Base-by-base conservation (phyloP, 2,329 filamentous ascomycete species). In the Cladophialophora exuberans region DNA sequence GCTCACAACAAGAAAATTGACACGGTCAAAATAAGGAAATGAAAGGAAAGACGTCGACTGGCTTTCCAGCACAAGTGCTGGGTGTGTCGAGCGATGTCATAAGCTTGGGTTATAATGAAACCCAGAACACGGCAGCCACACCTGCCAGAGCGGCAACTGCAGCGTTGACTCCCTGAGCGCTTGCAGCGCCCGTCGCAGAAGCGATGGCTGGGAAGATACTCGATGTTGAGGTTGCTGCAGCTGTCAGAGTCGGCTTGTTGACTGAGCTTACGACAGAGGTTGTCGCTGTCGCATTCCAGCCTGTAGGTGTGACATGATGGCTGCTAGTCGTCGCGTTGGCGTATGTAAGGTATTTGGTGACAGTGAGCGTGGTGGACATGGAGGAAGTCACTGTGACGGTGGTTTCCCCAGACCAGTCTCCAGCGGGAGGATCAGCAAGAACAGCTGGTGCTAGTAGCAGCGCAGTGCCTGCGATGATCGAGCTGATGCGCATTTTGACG, bases 131-230 rank as follows among this genome's bases (percentile, higher is more conserved):
- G 17, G 54, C 61, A 22, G 50, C 59, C n/a, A 56, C 54, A 9
- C 61, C 61, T 4, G 61, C 61, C n/a, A 63, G 39, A 33, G 54
- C 61, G n/a, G 59, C 61, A 23, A 60, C 43, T 9, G 56, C 59
- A 17, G 58, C 31, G 30, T 61, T 59, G 42, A 54, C 45, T 38
- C 60, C 56, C 18, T 57, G 56, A 6, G 47, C 23, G 26, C 39
- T 55, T 20, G 56, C 61, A 17, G 56, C 59, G 17, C 61, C 61
- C 26, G 59, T 54, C 4, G 59, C 59, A 18, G 50, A 36, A n/a
- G 59, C 61, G 25, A 63, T 52, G 9, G 52, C 30, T 13, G 56
- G 56, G 18, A 46, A 61, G 7, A 42, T 35, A 15, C 35, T 43
- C 7, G 31, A 22, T 15, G 26, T 52, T 1, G 60, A 45, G 4